These are phyloP conservation scores for Cercophora sp. DNA, from an alignment of 495 filamentous ascomycete species.

Conservation along the genomic window DNA sequence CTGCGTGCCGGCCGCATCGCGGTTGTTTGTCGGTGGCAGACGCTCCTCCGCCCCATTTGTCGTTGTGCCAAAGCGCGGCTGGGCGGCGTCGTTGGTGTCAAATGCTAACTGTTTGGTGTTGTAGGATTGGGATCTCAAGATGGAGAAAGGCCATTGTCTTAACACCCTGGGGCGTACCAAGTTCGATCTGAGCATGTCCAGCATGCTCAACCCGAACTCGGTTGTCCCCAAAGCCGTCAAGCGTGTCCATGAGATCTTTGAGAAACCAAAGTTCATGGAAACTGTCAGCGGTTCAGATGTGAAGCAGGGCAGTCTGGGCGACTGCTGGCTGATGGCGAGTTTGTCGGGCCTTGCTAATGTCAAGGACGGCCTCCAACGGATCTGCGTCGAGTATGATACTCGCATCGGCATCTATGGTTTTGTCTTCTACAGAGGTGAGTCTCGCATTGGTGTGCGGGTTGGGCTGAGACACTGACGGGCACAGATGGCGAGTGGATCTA, in stretches of 20 bases:
- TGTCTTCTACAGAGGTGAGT: constrained; percentile 70
- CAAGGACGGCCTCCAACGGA: constrained; percentile 65
- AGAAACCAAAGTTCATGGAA: constrained; percentile 77
- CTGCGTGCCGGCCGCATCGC: constrained; percentile 14
- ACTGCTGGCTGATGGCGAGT: constrained; percentile 94
- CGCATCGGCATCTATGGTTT: constrained; percentile 89
- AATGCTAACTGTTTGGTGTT: background rate
- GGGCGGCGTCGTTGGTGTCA: too few species aligned
- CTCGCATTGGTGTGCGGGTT: too few species aligned
- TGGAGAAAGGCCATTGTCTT: constrained; percentile 43
- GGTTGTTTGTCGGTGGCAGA: constrained; percentile 16
- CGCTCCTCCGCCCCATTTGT: too few species aligned
- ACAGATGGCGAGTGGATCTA: constrained; percentile 89
- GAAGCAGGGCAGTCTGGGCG: constrained; percentile 74
- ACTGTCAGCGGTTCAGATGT: constrained; percentile 75
- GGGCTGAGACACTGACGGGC: background rate
- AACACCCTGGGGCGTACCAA: constrained; percentile 43
- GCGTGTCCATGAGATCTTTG: constrained; percentile 79
- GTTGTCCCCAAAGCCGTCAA: constrained; percentile 61
- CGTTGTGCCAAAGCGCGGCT: too few species aligned
- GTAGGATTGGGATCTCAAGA: constrained; percentile 51
- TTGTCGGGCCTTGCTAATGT: constrained; percentile 80
- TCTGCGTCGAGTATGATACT: constrained; percentile 76
- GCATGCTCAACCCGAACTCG: constrained; percentile 35
- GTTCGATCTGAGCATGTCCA: constrained; percentile 38